phyloP scores from a whole-genome alignment of 2,329 filamentous ascomycete genomes.

The Coniella lustricola region DNA sequence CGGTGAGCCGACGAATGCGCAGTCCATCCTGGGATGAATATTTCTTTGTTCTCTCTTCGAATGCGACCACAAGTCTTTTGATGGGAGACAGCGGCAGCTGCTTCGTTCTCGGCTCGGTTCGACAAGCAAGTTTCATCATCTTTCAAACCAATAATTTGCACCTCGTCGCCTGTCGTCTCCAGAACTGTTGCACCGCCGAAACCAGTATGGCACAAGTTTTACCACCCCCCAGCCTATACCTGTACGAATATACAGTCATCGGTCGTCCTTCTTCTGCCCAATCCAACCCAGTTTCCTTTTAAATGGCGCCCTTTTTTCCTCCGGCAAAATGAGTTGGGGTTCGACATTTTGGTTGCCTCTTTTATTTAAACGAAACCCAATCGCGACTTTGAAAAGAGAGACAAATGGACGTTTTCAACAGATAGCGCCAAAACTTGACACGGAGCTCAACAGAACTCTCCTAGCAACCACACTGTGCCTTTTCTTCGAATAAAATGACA shows the following conservation, averaged over 20 bases:
- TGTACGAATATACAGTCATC: conserved; percentile 16
- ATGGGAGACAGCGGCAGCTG: conserved; percentile 9
- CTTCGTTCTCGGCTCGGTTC: conserved; percentile 3
- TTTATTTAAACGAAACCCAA: neutral
- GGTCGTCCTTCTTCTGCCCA: conserved; percentile 8
- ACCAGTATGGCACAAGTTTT: conserved; percentile 12
- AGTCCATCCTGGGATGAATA: conserved; percentile 8
- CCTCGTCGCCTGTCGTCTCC: conserved; percentile 1
- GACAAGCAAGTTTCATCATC: conserved; percentile 1
- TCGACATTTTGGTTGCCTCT: conserved; percentile 10
- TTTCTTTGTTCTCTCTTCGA: conserved; percentile 8
- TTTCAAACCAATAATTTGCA: conserved; percentile 5
- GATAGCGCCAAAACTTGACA: conserved; percentile 18
- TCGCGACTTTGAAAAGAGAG: conserved; percentile 12
- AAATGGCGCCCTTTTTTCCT: conserved; percentile 11
- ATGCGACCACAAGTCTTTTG: conserved; percentile 12
- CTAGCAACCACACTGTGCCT: conserved; percentile 17
- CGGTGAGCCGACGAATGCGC: conserved; percentile 11
- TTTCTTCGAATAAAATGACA: conserved; percentile 14
- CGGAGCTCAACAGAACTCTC: conserved; percentile 18
- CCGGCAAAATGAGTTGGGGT: conserved; percentile 13
- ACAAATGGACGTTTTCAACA: conserved; percentile 15
- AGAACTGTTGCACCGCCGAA: conserved; percentile 4
- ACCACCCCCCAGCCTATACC: conserved; percentile 15
- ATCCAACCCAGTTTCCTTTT: conserved; percentile 3